Conservation (phyloP, 768 basidiomycete species). For the Chalciporus chontae region DNA sequence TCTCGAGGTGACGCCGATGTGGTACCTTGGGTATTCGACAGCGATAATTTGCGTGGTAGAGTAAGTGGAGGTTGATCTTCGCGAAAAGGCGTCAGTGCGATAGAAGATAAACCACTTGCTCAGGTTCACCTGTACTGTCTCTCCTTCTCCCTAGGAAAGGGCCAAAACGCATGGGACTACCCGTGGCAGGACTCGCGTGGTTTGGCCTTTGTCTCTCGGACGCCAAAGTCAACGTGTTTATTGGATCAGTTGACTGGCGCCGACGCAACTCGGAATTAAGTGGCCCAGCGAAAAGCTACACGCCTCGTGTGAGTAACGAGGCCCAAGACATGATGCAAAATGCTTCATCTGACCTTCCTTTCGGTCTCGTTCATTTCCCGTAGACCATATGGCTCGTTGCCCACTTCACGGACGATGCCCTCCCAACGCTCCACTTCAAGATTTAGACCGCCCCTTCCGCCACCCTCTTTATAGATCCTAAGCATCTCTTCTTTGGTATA, state of each 20-base stretch:
- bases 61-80: slow-evolving; percentile 56
- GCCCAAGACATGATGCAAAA: slow-evolving; percentile 5
- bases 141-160: slow-evolving; percentile 55
- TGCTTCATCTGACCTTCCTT: slow-evolving; percentile 67
- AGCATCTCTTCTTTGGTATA: slow-evolving; percentile 86
- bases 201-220: slow-evolving; percentile 59
- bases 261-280: slow-evolving; percentile 87
- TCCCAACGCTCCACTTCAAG: slow-evolving; percentile 89
- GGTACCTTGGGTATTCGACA: slow-evolving; percentile 53
- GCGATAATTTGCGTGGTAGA: slow-evolving; percentile 64
- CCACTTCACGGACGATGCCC: slow-evolving; percentile 78
- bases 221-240: slow-evolving; percentile 55
- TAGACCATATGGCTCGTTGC: slow-evolving; percentile 66
- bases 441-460: slow-evolving; percentile 68
- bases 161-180: slow-evolving; percentile 62
- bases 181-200: slow-evolving; percentile 44
- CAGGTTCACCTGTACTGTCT: slow-evolving; percentile 60
- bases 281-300: slow-evolving; percentile 71
- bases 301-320: slow-evolving; percentile 28
- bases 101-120: neutral
- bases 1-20: slow-evolving; percentile 60
- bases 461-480: slow-evolving; percentile 77
- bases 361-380: slow-evolving; percentile 80
- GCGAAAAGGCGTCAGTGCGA: slow-evolving; percentile 10
- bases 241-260: slow-evolving; percentile 74